Evolutionary conservation across 1,284 basidiomycete species (phyloP).

Genomic region (Hortiboletus rubellus): DNA sequence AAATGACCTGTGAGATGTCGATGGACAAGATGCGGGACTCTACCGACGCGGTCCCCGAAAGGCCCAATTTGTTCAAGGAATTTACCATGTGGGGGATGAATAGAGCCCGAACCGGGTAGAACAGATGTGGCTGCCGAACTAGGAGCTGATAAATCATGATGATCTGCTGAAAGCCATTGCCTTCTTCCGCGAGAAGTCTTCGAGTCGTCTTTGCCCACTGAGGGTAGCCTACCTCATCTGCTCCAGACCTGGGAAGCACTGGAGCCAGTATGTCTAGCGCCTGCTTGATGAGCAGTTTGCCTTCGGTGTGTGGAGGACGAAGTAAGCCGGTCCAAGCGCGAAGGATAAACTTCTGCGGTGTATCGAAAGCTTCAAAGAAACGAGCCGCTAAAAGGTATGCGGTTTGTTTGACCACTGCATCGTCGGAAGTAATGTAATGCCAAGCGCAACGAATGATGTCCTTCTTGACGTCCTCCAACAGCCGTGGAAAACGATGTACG

Average conservation of each 20-base stretch:
- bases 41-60: constrained; percentile 69
- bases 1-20: constrained; percentile 85
- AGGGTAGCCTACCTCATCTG: constrained; percentile 63
- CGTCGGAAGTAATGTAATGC: constrained; percentile 85
- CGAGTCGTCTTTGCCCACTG: constrained; percentile 92
- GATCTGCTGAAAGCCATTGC: constrained; percentile 78
- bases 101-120: constrained; percentile 90
- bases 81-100: constrained; percentile 98
- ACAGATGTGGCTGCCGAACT: constrained; percentile 88
- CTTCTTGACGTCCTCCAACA: constrained; percentile 83
- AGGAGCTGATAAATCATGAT: constrained; percentile 92
- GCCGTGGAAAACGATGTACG: constrained; percentile 79
- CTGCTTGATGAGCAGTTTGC: constrained; percentile 80
- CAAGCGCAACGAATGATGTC: constrained; percentile 96
- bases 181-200: constrained; percentile 88
- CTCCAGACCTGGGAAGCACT: constrained; percentile 66
- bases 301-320: constrained; percentile 78
- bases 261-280: constrained; percentile 92
- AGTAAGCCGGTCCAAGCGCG: constrained; percentile 96
- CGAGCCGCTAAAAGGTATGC: constrained; percentile 93
- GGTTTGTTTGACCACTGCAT: constrained; percentile 92
- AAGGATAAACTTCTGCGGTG: constrained; percentile 91
- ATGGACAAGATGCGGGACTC: constrained; percentile 84
- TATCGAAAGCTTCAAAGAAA: constrained; percentile 91
- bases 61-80: constrained; percentile 85